These are phyloP conservation scores for Iodosphaeria phyllophila DNA, from an alignment of 2,329 filamentous ascomycete species.

Conservation along the genomic window DNA sequence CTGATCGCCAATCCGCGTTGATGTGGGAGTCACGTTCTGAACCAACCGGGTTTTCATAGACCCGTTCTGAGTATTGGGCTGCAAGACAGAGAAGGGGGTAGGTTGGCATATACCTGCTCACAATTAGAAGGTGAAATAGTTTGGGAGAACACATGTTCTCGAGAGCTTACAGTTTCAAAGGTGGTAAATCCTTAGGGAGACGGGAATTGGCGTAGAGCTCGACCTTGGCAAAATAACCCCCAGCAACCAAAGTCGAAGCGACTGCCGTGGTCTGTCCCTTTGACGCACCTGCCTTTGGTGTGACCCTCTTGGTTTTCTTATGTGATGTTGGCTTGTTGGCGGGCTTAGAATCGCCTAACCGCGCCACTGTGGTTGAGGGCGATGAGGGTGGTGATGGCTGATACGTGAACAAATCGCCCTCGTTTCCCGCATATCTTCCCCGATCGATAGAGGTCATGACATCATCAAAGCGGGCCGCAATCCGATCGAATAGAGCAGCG, in stretches of 20 bases:
- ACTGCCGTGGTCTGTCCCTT: constrained; percentile 17
- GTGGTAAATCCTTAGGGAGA: constrained; percentile 46
- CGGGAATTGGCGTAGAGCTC: constrained; percentile 63
- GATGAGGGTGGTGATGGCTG: constrained; percentile 7
- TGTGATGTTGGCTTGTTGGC: constrained; percentile 3
- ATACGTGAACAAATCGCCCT: constrained; percentile 32
- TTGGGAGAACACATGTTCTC: neutral
- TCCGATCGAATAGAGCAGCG: constrained; percentile 34
- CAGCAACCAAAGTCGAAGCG: constrained; percentile 19
- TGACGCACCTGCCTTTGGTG: constrained; percentile 14
- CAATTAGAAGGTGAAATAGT: neutral
- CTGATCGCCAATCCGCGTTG: constrained; percentile 48
- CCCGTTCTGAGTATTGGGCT: constrained; percentile 56
- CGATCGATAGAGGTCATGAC: constrained; percentile 56
- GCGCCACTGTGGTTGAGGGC: constrained; percentile 2
- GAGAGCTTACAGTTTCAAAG: constrained; percentile 41
- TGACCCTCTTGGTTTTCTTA: constrained; percentile 14
- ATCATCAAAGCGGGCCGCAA: constrained; percentile 43
- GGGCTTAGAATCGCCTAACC: constrained; percentile 2
- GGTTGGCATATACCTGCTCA: constrained; percentile 45
- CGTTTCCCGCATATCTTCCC: constrained; percentile 32
- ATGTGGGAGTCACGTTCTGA: constrained; percentile 51
- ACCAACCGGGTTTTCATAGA: constrained; percentile 47
- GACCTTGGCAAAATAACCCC: constrained; percentile 55
- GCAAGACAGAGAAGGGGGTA: constrained; percentile 65